Evolutionary conservation across 345 rosid species (phyloP).

Genomic region (Populus simonii): DNA sequence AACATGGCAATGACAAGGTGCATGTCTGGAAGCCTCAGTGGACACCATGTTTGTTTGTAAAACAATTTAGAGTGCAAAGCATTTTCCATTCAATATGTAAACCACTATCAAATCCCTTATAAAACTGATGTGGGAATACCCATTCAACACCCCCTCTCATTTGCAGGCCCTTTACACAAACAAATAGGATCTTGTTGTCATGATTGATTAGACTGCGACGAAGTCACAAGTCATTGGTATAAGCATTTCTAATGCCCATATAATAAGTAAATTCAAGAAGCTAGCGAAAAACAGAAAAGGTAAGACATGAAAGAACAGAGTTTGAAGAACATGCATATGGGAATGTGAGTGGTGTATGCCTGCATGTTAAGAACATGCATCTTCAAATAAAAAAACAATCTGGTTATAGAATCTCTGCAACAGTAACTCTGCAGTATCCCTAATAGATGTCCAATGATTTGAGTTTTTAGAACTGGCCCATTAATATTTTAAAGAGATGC

Average conservation of each 20-base stretch:
- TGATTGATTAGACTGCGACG: background rate
- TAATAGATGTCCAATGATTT: background rate
- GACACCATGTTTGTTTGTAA: background rate
- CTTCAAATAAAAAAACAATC: background rate
- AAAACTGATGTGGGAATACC: background rate
- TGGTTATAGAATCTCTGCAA: background rate
- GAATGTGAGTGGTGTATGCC: background rate
- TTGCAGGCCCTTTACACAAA: background rate
- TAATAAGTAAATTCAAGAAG: background rate
- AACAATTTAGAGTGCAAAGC: background rate
- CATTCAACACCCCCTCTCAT: background rate
- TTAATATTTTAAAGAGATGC: background rate
- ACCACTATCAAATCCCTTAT: background rate
- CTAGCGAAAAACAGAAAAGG: background rate
- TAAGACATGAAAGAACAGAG: background rate
- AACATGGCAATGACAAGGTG: background rate
- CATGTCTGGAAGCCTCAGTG: background rate
- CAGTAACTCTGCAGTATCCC: background rate
- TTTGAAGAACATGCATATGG: background rate
- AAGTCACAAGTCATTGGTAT: background rate
- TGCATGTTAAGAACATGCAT: background rate
- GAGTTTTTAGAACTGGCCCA: background rate
- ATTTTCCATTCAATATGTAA: background rate
- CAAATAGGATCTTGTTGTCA: background rate
- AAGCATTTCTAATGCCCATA: background rate